Conservation (phyloP, 2,329 filamentous ascomycete genomes). For the Stagonosporopsis cucurbitacearum region DNA sequence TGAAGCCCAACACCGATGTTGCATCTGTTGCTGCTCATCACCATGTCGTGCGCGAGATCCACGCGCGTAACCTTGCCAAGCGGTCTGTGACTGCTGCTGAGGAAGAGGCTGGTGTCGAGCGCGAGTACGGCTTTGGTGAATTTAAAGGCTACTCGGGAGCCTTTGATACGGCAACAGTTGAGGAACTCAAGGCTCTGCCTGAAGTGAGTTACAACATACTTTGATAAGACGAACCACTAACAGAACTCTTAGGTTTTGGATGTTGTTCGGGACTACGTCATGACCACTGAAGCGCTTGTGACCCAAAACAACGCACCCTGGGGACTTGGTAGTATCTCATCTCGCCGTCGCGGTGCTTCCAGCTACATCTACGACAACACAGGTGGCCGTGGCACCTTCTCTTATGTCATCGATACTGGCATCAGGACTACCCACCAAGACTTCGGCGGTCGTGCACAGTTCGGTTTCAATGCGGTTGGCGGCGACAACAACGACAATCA, state of each 20-base stretch:
- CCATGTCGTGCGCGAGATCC: constrained; percentile 37
- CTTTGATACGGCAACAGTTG: constrained; percentile 39
- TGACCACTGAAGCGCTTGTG: constrained; percentile 30
- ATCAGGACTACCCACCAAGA: constrained; percentile 60
- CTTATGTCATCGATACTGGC: constrained; percentile 71
- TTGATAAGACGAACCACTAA: background rate
- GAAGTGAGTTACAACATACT: constrained; percentile 25
- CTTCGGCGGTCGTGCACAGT: constrained; percentile 40
- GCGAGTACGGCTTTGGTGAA: constrained; percentile 36
- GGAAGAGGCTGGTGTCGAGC: constrained; percentile 33
- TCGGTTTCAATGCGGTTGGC: constrained; percentile 38
- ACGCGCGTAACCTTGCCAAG: constrained; percentile 35
- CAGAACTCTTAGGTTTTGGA: constrained; percentile 26
- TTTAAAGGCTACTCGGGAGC: constrained; percentile 44
- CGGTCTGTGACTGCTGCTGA: constrained; percentile 20
- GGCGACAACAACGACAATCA: constrained; percentile 31
- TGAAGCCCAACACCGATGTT: constrained; percentile 46
- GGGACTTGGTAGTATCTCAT: constrained; percentile 42
- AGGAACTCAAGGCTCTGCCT: constrained; percentile 36
- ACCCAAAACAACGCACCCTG: constrained; percentile 35
- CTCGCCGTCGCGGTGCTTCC: constrained; percentile 23
- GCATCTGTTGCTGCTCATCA: constrained; percentile 35
- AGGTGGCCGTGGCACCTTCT: constrained; percentile 36
- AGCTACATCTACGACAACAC: constrained; percentile 38
- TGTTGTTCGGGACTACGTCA: constrained; percentile 37